A percentile compares a stretch with the other conserved stretches of the same genome.
These are phyloP conservation scores for Nakazawaea laoshanensis DNA, from an alignment of 805 yeast genomes.

Conservation along the genomic window DNA sequence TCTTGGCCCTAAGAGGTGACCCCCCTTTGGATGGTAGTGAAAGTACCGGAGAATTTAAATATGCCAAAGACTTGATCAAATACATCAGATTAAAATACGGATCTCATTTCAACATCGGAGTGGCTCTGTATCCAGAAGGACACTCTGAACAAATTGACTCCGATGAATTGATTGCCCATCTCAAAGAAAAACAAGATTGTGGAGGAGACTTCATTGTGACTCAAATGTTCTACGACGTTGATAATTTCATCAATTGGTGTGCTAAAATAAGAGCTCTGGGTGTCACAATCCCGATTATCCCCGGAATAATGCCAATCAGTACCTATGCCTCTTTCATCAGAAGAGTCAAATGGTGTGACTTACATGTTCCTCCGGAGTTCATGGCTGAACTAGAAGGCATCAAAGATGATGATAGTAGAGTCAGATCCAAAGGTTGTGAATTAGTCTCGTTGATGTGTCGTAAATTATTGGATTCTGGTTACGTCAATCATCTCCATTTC, in stretches of 20 bases:
- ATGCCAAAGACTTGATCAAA: conserved; percentile 78
- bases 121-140: conserved; percentile 97
- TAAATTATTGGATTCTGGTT: conserved; percentile 59
- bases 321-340: conserved; percentile 88
- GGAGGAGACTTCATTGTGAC: conserved; percentile 94
- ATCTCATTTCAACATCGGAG: conserved; percentile 87
- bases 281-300: conserved; percentile 79
- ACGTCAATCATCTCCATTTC: conserved; percentile 81
- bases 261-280: conserved; percentile 59
- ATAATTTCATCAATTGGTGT: conserved; percentile 80
- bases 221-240: conserved; percentile 97
- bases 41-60: conserved; percentile 75
- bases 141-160: conserved; percentile 78
- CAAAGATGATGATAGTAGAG: conserved; percentile 84
- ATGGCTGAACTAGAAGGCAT: conserved; percentile 64
- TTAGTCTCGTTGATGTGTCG: conserved; percentile 79
- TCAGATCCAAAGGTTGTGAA: conserved; percentile 78
- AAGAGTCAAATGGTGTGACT: conserved; percentile 91
- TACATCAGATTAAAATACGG: conserved; percentile 77
- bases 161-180: conserved; percentile 43
- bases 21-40: conserved; percentile 75
- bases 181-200: conserved; percentile 85
- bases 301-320: conserved; percentile 98
- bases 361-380: conserved; percentile 70
- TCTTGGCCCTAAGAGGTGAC: conserved; percentile 91